These are phyloP conservation scores for Rhodotorula toruloides DNA, from an alignment of 768 basidiomycete genomes.

Conservation along the genomic window DNA sequence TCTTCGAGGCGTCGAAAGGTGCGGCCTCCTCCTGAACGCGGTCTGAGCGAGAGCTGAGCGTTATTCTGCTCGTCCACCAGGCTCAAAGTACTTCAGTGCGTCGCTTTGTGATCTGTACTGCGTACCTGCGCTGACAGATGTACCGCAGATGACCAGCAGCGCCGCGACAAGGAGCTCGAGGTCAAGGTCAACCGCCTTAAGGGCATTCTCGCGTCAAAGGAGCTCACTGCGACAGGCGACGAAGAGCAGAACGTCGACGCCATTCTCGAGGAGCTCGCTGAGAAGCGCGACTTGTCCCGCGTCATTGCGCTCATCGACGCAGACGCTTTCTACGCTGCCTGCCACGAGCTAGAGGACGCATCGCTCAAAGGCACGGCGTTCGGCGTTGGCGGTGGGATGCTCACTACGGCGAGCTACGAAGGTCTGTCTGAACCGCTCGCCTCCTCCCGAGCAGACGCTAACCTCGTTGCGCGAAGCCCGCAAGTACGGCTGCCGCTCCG, in stretches of 20 bases:
- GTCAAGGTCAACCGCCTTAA: conserved; percentile 9
- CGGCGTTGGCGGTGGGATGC: conserved; percentile 72
- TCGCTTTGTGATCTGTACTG: background rate
- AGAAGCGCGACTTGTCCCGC: conserved; percentile 73
- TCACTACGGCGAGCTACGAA: conserved; percentile 58
- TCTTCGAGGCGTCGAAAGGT: conserved; percentile 35
- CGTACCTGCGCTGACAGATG: background rate
- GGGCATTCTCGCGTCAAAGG: conserved; percentile 1
- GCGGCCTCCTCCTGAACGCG: background rate
- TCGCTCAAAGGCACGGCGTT: conserved; percentile 49
- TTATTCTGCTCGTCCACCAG: conserved; percentile 44
- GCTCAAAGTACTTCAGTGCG: conserved; percentile 82
- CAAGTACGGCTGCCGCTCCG: conserved; percentile 58
- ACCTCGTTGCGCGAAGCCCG: conserved; percentile 22
- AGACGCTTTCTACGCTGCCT: conserved; percentile 50
- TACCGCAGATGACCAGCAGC: conserved; percentile 68
- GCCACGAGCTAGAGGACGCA: conserved; percentile 45
- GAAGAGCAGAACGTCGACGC: conserved; percentile 27
- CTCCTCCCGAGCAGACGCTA: background rate
- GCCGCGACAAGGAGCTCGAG: conserved; percentile 78
- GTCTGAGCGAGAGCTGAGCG: background rate
- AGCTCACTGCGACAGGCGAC: background rate
- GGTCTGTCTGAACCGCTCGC: background rate
- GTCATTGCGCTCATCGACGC: conserved; percentile 90
- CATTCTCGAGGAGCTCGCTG: conserved; percentile 58